Conservation (phyloP, 805 yeast species). For the Scheffersomyces coipomensis region DNA sequence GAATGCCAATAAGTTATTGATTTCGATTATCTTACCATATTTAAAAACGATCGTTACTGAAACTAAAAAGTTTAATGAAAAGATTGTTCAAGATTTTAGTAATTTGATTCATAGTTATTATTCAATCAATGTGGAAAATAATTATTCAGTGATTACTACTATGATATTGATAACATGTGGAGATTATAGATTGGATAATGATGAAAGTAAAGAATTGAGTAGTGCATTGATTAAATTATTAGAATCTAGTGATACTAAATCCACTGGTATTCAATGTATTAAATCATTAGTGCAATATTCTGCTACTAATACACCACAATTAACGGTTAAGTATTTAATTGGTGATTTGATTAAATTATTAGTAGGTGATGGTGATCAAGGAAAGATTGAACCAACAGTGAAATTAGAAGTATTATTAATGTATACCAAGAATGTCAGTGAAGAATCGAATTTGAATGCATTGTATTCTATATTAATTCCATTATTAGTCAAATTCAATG, state of each 20-base stretch:
- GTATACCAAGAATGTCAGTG: constrained; percentile 33
- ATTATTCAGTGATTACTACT: constrained; percentile 30
- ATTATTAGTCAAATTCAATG: constrained; percentile 29
- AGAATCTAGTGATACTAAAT: constrained; percentile 16
- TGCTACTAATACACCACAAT: constrained; percentile 20
- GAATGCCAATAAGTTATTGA: constrained; percentile 33
- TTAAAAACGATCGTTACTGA: constrained; percentile 33
- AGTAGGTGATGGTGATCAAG: constrained; percentile 6
- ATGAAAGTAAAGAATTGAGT: constrained; percentile 20
- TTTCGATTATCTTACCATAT: constrained; percentile 49
- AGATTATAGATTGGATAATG: constrained; percentile 21
- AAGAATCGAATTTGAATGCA: constrained; percentile 25
- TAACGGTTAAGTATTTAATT: constrained; percentile 44
- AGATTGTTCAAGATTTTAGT: constrained; percentile 25
- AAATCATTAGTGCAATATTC: constrained; percentile 50
- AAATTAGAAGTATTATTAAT: constrained; percentile 51
- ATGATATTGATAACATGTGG: constrained; percentile 37
- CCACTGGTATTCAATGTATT: constrained; percentile 53
- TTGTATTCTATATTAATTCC: constrained; percentile 35
- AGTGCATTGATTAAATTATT: constrained; percentile 23
- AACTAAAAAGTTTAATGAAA: constrained; percentile 14
- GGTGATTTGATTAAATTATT: constrained; percentile 40
- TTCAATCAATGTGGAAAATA: constrained; percentile 13
- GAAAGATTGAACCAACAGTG: constrained; percentile 21
- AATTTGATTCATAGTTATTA: constrained; percentile 18